Conservation (phyloP, 2,329 filamentous ascomycete genomes). For the Xylaria sp. region DNA sequence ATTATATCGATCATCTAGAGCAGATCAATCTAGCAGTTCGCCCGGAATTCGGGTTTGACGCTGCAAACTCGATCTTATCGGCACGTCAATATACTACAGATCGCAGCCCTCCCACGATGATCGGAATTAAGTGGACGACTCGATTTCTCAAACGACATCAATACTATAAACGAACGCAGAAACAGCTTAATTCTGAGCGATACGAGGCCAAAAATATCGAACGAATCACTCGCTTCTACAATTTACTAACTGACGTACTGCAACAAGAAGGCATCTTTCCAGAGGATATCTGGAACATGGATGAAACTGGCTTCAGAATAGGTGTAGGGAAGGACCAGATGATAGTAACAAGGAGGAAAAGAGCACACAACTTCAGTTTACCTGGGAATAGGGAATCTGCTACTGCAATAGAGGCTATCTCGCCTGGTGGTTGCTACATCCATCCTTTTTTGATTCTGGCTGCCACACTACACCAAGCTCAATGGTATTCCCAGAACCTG, state of each 20-base stretch:
- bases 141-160: neutral
- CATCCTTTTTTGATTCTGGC: neutral
- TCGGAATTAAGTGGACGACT: neutral
- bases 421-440: neutral
- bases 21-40: neutral
- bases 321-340: neutral
- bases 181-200: neutral
- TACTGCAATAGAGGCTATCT: neutral
- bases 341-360: neutral
- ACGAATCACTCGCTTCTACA: neutral
- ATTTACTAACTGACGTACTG: neutral
- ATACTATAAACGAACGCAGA: neutral
- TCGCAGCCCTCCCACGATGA: too few relatives aligned
- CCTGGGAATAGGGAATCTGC: neutral
- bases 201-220: neutral
- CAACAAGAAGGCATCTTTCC: neutral
- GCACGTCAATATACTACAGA: neutral
- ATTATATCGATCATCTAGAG: neutral
- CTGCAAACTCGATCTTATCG: neutral
- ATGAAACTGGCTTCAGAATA: neutral
- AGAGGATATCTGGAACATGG: neutral
- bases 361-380: neutral
- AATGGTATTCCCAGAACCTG: neutral
- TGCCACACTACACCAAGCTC: neutral
- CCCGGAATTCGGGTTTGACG: neutral